Percentiles rank a stretch among this genome's conserved stretches.
Conservation (phyloP, 192 early-diverging fungal genomes). For the Backusella mclennaniae region DNA sequence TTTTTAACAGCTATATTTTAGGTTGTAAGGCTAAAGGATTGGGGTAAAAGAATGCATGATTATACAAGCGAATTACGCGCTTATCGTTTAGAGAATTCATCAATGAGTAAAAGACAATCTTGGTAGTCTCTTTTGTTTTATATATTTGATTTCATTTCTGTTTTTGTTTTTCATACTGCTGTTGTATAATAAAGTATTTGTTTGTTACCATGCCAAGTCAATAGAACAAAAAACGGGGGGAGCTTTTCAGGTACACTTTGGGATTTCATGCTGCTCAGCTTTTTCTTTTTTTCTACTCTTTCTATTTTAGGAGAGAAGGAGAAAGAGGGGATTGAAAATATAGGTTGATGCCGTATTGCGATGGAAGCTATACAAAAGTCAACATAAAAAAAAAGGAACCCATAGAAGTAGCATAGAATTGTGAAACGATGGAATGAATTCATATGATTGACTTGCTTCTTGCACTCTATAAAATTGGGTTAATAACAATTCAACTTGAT, state of each 20-base stretch:
- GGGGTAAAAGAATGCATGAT: conserved; percentile 66
- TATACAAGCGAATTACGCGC: conserved; percentile 61
- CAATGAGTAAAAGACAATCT: conserved; percentile 36
- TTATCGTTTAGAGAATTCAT: conserved; percentile 52
- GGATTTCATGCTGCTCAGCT: too few relatives aligned
- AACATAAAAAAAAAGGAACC: neutral
- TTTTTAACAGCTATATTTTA: conserved; percentile 6
- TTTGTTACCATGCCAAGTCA: neutral
- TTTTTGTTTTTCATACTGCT: too few relatives aligned
- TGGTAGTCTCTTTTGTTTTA: conserved; percentile 27
- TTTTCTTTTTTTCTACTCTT: neutral
- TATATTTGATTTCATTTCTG: neutral
- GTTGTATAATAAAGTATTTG: too few relatives aligned
- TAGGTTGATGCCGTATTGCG: neutral
- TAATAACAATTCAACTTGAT: too few relatives aligned
- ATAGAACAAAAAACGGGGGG: neutral
- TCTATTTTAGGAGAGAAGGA: neutral
- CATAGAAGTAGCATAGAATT: too few relatives aligned
- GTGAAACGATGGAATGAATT: too few relatives aligned
- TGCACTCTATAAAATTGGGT: too few relatives aligned
- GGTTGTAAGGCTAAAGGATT: conserved; percentile 70
- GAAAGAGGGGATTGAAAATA: neutral
- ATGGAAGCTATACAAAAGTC: neutral
- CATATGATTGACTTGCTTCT: too few relatives aligned
- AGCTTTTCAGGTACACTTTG: too few relatives aligned